Percentiles rank a stretch among this genome's conserved stretches.
Conservation (phyloP, 2,329 filamentous ascomycete genomes). For the Colletotrichum liaoningense region DNA sequence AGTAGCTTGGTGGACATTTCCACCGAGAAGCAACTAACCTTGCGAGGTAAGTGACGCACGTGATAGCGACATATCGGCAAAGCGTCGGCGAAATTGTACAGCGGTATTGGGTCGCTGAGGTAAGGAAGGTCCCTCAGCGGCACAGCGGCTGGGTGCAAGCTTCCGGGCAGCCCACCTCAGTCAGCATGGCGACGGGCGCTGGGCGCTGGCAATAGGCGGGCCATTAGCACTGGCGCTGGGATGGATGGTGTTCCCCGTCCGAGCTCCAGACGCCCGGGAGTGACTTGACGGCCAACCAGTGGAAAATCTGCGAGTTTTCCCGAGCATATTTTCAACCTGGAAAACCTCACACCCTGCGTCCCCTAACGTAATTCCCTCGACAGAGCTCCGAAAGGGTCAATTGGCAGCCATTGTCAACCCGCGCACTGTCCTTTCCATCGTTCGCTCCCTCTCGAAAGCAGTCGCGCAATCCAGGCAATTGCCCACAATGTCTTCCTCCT, state of each 20-base stretch:
- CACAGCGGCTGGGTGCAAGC: slow-evolving; percentile 12
- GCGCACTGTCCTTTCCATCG: slow-evolving; percentile 47
- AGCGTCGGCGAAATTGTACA: slow-evolving; percentile 29
- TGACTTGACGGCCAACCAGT: slow-evolving; percentile 33
- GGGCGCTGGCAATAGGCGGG: neutral
- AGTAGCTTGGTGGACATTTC: slow-evolving; percentile 10
- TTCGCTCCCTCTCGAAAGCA: slow-evolving; percentile 49
- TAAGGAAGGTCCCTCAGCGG: slow-evolving; percentile 3
- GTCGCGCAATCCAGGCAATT: slow-evolving; percentile 56
- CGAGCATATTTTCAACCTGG: slow-evolving; percentile 50
- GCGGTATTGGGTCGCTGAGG: neutral
- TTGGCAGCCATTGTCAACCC: slow-evolving; percentile 56
- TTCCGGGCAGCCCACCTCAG: neutral
- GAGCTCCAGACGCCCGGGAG: slow-evolving; percentile 42
- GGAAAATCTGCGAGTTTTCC: slow-evolving; percentile 62
- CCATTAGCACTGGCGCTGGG: slow-evolving; percentile 20
- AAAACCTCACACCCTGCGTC: slow-evolving; percentile 52
- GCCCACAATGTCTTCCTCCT: slow-evolving; percentile 72
- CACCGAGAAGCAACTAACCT: slow-evolving; percentile 17
- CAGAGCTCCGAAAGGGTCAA: slow-evolving; percentile 54
- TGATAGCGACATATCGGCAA: slow-evolving; percentile 34
- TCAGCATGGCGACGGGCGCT: neutral
- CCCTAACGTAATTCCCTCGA: slow-evolving; percentile 51
- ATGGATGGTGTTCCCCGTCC: slow-evolving; percentile 39
- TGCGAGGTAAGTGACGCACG: slow-evolving; percentile 22